Evolutionary conservation across 2,329 filamentous ascomycete genomes (phyloP), one percentile per base, ranked within the genome.

Genomic region (Fonsecaea pedrosoi): DNA sequence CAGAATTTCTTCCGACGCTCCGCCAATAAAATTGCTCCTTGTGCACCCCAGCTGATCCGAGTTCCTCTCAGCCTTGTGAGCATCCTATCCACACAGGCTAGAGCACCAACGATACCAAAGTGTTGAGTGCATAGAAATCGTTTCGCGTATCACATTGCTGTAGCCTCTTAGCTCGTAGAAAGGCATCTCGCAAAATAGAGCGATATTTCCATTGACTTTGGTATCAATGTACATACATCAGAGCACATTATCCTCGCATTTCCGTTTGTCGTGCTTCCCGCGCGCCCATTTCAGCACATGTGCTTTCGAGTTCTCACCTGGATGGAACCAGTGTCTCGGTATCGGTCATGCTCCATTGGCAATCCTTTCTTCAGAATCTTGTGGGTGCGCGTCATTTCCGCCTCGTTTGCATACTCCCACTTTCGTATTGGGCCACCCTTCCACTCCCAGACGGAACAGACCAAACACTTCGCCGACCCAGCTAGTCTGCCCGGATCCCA

Each of bases 391-490:
- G 15, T 60, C 67, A 48, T 50, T 61, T 40, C 59, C 65, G 48
- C 68, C 63, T 65, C 59, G 60, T 54, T 64, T 60, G 56, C 57
- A 64, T 25, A 21, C 62, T 50, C 63, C 66, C 35, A 34, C 35
- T 30, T 48, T 56, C 13, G 54, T 48, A 4, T 50, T 37, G n/a
- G 54, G 38, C 68, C 66, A 68, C 25, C 66, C 56, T 21, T 66
- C 68, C 34, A 37, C 25, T 34, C 64, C 58, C 38, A 63, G 13
- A 18, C 59, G 64, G 48, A 71, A 69, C 8, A 70, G 53, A 32
- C 35, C 54, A 38, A 68, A 69, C 3, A 65, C 21, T 25, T 70
- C 67, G 12, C 40, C 59, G 15, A 71, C 70, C 70, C 70, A 71
- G 35, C 54, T 60, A 53, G 32, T 60, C 34, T 40, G 60, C 35